Base-by-base conservation (phyloP, 495 filamentous ascomycete genomes). In the Penicillium soppii region DNA sequence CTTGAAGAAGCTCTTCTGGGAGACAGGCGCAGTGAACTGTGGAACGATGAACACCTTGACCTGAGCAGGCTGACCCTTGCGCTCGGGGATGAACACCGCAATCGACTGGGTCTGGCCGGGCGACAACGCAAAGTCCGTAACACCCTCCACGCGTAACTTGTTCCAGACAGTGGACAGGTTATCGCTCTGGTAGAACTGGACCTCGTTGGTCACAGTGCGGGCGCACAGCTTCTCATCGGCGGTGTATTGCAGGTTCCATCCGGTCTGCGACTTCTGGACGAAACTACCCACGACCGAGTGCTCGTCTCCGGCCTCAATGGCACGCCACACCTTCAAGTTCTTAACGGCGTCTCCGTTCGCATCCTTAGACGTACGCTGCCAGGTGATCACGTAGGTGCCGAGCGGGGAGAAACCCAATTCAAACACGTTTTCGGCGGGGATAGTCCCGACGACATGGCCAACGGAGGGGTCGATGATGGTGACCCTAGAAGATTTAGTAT, bases 1-100 rank as follows among this genome's bases (percentile, higher is more conserved):
- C 76, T 98, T 98, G 81, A 89, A 98, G 72, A 98, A 98, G 19
- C 84, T 97, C 86, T 97, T 97, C 69, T 97, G 91, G 9, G 95
- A 97, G 17, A 96, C 84, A 2, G 91, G 80, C 30, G 70, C 71
- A 53, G 70, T 77, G 68, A 96, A 96, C 54, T 89, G 80, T 15
- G 94, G 94, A 43, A 97, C 86, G 61, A 92, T 87, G 72, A 87
- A 97, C 33, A 97, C 88, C 73, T 95, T 96, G 63, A 97, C 91
- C 2, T 89, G 78, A 25, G 94, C 91, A 17, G 94, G 94, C 78
- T 89, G 85, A 36, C 92, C 91, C 90, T 97, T 98, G 66, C 89
- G 88, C 70, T 97, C 94, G 5, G 94, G 94, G 52, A 95, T 77
- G 63, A 97, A 97, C 45, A 95, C 90, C 15, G 92, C 95, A 64